Conservation (phyloP, 148 eudicot species). For the Fagopyrum tataricum region DNA sequence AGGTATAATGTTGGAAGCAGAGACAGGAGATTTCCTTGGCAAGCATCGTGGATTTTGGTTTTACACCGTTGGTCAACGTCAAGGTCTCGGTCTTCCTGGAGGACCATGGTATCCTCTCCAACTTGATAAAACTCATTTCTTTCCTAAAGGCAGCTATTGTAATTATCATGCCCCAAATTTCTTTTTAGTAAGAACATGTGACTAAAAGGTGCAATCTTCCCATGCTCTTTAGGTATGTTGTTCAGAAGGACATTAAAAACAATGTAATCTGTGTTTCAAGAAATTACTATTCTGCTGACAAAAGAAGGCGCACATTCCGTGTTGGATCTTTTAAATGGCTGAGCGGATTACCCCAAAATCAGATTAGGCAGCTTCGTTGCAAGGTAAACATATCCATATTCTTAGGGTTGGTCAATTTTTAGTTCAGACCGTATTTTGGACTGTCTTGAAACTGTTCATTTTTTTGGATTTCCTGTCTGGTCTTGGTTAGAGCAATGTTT, state of each 20-base stretch:
- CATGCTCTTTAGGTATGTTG: constrained; percentile 69
- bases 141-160: too few species aligned
- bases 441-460: too few species aligned
- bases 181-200: not conserved
- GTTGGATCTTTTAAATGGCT: constrained; percentile 95
- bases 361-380: constrained; percentile 53
- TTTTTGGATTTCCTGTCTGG: too few species aligned
- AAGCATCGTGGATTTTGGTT: constrained; percentile 94
- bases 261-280: constrained; percentile 93
- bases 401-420: not conserved
- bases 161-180: not conserved
- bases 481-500: too few species aligned
- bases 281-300: constrained; percentile 76
- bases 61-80: constrained; percentile 94
- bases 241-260: constrained; percentile 80
- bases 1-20: constrained; percentile 95
- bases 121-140: not conserved
- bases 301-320: constrained; percentile 81
- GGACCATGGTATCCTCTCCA: constrained; percentile 72
- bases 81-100: constrained; percentile 91
- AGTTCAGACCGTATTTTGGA: too few species aligned
- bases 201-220: not conserved
- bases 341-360: constrained; percentile 36
- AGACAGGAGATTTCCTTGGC: constrained; percentile 86
- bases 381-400: constrained; percentile 44